These are phyloP conservation scores for Alternaria panax DNA, from an alignment of 2,329 filamentous ascomycete species.

Conservation along the genomic window DNA sequence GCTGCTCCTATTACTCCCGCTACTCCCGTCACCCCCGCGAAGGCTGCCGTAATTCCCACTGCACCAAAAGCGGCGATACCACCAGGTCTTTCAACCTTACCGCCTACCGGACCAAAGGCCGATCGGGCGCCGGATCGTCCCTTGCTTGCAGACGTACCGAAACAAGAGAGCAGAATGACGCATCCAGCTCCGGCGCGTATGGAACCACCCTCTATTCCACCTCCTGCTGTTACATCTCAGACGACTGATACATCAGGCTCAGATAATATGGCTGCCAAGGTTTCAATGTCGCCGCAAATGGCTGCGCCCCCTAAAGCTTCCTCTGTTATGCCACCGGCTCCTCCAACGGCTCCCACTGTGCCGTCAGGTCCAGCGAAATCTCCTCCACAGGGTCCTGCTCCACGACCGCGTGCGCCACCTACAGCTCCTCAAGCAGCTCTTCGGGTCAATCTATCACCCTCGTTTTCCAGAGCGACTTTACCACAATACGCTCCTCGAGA, in stretches of 20 bases:
- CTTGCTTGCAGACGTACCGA: constrained; percentile 24
- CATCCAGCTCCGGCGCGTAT: constrained; percentile 27
- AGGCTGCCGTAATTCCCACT: constrained; percentile 23
- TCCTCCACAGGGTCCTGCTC: constrained; percentile 41
- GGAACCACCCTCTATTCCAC: constrained; percentile 30
- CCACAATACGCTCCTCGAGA: constrained; percentile 36
- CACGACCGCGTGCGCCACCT: constrained; percentile 38
- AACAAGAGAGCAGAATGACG: constrained; percentile 28
- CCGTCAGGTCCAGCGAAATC: constrained; percentile 32
- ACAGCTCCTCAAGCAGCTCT: constrained; percentile 45
- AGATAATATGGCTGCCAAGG: constrained; percentile 27
- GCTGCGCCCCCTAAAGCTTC: constrained; percentile 14
- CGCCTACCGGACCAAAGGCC: constrained; percentile 54
- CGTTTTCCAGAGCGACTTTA: constrained; percentile 39
- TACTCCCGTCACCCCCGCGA: constrained; percentile 31
- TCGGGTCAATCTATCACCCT: constrained; percentile 44
- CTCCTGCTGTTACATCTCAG: constrained; percentile 23
- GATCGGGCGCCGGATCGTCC: constrained; percentile 43
- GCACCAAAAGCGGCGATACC: constrained; percentile 48
- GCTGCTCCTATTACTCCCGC: constrained; percentile 22
- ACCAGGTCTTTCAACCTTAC: constrained; percentile 42
- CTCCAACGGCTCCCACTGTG: constrained; percentile 9
- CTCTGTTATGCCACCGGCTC: constrained; percentile 8
- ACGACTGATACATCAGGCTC: constrained; percentile 10
- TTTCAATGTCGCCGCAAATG: constrained; percentile 13